These are phyloP conservation scores for Aspergillus sclerotialis DNA, from an alignment of 2,329 filamentous ascomycete genomes.

Conservation along the genomic window DNA sequence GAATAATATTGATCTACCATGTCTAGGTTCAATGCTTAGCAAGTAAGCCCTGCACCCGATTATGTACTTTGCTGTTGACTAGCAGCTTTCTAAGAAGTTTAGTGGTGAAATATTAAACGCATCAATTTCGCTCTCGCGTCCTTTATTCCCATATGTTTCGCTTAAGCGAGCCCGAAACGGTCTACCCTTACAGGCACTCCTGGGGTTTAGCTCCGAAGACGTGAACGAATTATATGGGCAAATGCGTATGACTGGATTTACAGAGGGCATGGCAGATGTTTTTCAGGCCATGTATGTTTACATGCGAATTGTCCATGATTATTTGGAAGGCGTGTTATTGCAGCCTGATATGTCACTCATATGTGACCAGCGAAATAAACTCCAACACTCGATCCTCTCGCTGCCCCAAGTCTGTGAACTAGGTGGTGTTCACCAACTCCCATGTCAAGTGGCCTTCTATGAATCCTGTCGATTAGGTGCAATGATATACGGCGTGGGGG, in stretches of 20 bases:
- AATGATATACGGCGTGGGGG: conserved; percentile 30
- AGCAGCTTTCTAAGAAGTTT: not conserved
- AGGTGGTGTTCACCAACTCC: conserved; percentile 9
- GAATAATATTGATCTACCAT: conserved; percentile 26
- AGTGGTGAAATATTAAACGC: conserved; percentile 24
- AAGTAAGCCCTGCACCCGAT: conserved; percentile 21
- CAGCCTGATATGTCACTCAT: conserved; percentile 18
- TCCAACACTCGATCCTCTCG: conserved; percentile 29
- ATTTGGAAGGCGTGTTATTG: conserved; percentile 8
- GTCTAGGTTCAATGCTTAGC: conserved; percentile 30
- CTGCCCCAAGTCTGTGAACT: conserved; percentile 21
- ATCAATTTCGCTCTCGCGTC: conserved; percentile 14
- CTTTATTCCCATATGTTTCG: conserved; percentile 21
- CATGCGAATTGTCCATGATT: conserved; percentile 20
- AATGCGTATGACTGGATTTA: conserved; percentile 19
- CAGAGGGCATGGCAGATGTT: conserved; percentile 21
- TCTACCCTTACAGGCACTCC: conserved; percentile 14
- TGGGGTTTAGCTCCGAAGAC: conserved; percentile 18
- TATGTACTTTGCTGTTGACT: too few relatives aligned
- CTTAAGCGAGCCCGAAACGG: conserved; percentile 13
- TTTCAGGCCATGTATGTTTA: conserved; percentile 27
- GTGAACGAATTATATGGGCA: conserved; percentile 19
- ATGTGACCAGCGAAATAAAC: conserved; percentile 32
- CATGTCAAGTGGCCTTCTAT: conserved; percentile 20
- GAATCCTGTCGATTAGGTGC: conserved; percentile 30